A percentile compares a stretch with the other conserved stretches of the same genome.
Conservation (phyloP, 2,329 filamentous ascomycete genomes). For the Aspergillus oerlinghausenensis region DNA sequence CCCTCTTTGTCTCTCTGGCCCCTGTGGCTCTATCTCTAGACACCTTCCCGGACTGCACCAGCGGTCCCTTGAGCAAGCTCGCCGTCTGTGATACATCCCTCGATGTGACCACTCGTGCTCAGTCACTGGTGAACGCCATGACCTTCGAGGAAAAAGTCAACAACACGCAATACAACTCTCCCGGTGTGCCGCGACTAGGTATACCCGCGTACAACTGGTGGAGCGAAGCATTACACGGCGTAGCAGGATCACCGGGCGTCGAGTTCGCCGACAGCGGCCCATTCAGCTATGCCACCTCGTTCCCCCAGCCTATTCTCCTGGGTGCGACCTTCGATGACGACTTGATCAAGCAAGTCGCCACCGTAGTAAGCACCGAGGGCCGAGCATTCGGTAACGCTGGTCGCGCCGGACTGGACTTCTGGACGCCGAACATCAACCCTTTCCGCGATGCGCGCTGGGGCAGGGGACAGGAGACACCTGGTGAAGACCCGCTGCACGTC, state of each 20-base stretch:
- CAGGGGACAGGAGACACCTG: conserved; percentile 54
- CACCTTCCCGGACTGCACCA: conserved; percentile 46
- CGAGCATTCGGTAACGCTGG: conserved; percentile 59
- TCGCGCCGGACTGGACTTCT: conserved; percentile 27
- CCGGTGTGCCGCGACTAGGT: conserved; percentile 51
- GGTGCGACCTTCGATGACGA: conserved; percentile 60
- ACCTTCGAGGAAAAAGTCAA: conserved; percentile 52
- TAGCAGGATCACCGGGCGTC: conserved; percentile 48
- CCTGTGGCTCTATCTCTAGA: background rate
- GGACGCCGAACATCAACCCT: conserved; percentile 61
- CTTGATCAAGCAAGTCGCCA: conserved; percentile 51
- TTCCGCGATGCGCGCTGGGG: conserved; percentile 60
- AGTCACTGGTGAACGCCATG: conserved; percentile 42
- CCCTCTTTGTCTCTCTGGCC: background rate
- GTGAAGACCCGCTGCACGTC: conserved; percentile 46
- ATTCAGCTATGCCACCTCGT: conserved; percentile 59
- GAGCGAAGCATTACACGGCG: conserved; percentile 59
- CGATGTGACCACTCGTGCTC: conserved; percentile 33
- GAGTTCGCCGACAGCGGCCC: conserved; percentile 47
- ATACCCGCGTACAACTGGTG: conserved; percentile 58
- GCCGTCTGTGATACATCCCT: conserved; percentile 46
- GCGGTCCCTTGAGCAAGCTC: conserved; percentile 46
- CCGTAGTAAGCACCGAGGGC: conserved; percentile 52
- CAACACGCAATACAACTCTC: conserved; percentile 41
- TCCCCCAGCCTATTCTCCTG: conserved; percentile 58